Evolutionary conservation across 2,329 filamentous ascomycete genomes (phyloP).

Genomic region (Botrytis hyacinthi): DNA sequence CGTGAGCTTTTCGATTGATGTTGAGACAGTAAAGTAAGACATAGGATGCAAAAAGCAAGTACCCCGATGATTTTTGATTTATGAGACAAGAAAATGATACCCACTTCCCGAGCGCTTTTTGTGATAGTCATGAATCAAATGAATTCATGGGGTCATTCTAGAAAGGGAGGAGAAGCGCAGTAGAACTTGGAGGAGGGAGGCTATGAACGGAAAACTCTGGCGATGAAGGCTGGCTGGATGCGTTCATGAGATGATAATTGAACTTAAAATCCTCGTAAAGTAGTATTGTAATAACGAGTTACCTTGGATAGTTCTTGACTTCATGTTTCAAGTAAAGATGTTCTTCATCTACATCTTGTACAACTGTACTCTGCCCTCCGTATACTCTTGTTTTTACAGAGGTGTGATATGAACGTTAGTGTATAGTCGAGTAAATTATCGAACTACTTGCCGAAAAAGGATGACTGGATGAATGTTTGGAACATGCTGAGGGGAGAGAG

Average conservation of each 20-base stretch:
- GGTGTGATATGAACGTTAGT: background rate
- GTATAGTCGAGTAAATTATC: background rate
- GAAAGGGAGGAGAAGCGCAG: background rate
- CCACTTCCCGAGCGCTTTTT: background rate
- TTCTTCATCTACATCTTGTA: constrained; percentile 1
- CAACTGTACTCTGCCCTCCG: background rate
- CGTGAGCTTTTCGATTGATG: background rate
- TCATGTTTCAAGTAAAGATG: background rate
- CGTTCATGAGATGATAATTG: background rate
- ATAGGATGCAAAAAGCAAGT: background rate
- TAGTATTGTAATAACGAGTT: background rate
- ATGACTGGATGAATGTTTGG: background rate
- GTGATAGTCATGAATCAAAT: background rate
- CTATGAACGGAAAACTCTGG: background rate
- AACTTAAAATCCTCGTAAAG: background rate
- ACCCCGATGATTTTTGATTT: background rate
- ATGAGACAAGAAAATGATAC: background rate
- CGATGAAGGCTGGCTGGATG: background rate
- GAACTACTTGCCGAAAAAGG: background rate
- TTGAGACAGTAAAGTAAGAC: background rate
- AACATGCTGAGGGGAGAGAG: background rate
- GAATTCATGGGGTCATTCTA: background rate
- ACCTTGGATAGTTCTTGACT: background rate
- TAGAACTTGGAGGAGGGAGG: background rate
- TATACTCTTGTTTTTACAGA: background rate